Conservation (phyloP, 257 asterid species). For the Verbena officinalis region DNA sequence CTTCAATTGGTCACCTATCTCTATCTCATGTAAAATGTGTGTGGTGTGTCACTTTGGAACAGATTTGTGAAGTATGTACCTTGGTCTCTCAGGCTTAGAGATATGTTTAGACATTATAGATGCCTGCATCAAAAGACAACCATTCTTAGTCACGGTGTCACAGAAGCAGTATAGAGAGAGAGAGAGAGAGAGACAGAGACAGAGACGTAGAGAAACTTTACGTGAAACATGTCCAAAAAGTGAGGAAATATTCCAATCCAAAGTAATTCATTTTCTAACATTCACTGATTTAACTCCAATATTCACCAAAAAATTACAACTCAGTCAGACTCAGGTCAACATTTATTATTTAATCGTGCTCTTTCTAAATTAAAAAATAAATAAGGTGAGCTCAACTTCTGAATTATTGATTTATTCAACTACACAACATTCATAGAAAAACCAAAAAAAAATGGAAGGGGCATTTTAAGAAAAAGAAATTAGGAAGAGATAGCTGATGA, state of each 20-base stretch:
- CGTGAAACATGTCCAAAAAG: slow-evolving; percentile 5
- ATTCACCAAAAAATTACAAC: not conserved
- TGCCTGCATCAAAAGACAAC: slow-evolving; percentile 52
- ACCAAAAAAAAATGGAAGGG: too few relatives aligned
- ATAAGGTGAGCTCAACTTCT: too few relatives aligned
- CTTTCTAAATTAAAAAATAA: too few relatives aligned
- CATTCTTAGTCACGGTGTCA: slow-evolving; percentile 12
- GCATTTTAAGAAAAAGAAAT: not conserved
- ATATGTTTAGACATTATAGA: slow-evolving; percentile 78
- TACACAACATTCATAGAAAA: too few relatives aligned
- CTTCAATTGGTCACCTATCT: not conserved
- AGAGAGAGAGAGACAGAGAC: not conserved
- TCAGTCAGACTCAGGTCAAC: not conserved
- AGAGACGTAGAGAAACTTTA: not conserved
- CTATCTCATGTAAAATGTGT: not conserved
- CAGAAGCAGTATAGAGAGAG: not conserved
- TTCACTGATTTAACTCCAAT: not conserved
- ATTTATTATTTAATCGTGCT: not conserved
- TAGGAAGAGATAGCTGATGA: not conserved
- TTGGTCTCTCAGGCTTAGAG: slow-evolving; percentile 61
- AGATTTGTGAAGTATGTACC: slow-evolving; percentile 49
- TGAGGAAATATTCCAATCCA: not conserved
- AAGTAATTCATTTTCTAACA: not conserved
- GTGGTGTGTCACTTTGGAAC: not conserved
- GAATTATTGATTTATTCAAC: too few relatives aligned